Percentiles rank a stretch among this genome's conserved stretches.
Conservation (phyloP, 2,329 filamentous ascomycete species). For the Pseudocercospora musae region DNA sequence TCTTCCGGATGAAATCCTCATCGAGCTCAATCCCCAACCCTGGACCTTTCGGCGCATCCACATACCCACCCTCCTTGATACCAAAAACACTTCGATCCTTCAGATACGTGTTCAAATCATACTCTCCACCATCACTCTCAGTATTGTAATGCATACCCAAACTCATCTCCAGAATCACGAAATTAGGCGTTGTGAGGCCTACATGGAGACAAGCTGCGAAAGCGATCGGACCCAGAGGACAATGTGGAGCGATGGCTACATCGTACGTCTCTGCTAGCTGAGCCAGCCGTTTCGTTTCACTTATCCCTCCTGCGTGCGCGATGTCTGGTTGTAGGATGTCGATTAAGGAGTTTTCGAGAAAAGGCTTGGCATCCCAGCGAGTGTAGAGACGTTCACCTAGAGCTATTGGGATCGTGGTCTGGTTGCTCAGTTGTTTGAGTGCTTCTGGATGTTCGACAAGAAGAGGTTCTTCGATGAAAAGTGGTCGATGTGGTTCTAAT, state of each 20-base stretch:
- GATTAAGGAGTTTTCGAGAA: constrained; percentile 64
- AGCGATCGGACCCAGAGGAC: constrained; percentile 69
- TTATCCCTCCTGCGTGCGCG: constrained; percentile 67
- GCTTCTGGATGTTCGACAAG: constrained; percentile 66
- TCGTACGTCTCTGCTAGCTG: constrained; percentile 71
- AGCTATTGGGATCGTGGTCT: constrained; percentile 63
- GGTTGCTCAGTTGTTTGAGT: constrained; percentile 58
- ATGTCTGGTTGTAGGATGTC: constrained; percentile 74
- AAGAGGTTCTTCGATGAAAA: constrained; percentile 75
- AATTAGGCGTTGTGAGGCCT: constrained; percentile 59
- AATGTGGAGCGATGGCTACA: constrained; percentile 66
- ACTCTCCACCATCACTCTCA: constrained; percentile 50
- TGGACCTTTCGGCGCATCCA: constrained; percentile 28
- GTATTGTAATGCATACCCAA: constrained; percentile 75
- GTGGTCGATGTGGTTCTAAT: constrained; percentile 63
- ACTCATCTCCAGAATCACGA: constrained; percentile 74
- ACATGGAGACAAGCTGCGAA: constrained; percentile 70
- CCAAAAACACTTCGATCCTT: constrained; percentile 30
- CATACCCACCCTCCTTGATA: constrained; percentile 29
- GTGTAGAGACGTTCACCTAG: constrained; percentile 69
- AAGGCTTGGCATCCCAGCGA: constrained; percentile 70
- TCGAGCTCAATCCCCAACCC: constrained; percentile 45
- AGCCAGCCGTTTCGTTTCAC: constrained; percentile 66
- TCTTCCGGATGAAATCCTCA: constrained; percentile 62
- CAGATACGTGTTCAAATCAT: constrained; percentile 51